These are phyloP conservation scores for Alternaria metachromatica DNA, from an alignment of 2,329 filamentous ascomycete genomes.

Conservation along the genomic window DNA sequence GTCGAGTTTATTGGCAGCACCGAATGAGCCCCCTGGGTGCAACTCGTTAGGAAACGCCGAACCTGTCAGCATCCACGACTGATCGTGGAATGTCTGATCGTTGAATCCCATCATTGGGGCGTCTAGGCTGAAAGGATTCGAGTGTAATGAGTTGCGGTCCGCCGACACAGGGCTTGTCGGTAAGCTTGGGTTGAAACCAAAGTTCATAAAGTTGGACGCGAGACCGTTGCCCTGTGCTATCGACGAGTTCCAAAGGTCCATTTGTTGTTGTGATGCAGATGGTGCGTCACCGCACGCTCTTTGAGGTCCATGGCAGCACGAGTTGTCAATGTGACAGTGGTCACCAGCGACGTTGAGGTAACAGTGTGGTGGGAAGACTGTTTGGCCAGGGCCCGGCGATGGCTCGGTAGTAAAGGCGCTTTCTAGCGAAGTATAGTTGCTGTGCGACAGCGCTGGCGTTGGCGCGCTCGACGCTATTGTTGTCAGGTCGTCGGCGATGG, in stretches of 20 bases:
- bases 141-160: constrained; percentile 18
- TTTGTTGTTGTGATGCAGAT: constrained; percentile 30
- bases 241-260: constrained; percentile 38
- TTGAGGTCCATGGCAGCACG: constrained; percentile 42
- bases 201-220: constrained; percentile 33
- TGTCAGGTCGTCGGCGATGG: constrained; percentile 23
- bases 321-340: constrained; percentile 46
- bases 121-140: constrained; percentile 24
- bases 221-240: constrained; percentile 35
- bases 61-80: constrained; percentile 40
- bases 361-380: constrained; percentile 26
- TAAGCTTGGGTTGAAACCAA: constrained; percentile 30
- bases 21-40: constrained; percentile 10
- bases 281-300: constrained; percentile 39
- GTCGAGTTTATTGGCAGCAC: constrained; percentile 32
- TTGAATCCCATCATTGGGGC: constrained; percentile 29
- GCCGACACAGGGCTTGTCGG: constrained; percentile 29
- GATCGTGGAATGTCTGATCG: constrained; percentile 26
- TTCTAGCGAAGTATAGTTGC: constrained; percentile 42
- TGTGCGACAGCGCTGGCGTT: constrained; percentile 41
- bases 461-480: constrained; percentile 33
- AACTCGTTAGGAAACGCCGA: constrained; percentile 28
- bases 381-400: constrained; percentile 31
- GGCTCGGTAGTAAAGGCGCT: constrained; percentile 36
- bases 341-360: constrained; percentile 40